Conservation (phyloP, 352 stramenopile species). For the Pythium utonaiense region DNA sequence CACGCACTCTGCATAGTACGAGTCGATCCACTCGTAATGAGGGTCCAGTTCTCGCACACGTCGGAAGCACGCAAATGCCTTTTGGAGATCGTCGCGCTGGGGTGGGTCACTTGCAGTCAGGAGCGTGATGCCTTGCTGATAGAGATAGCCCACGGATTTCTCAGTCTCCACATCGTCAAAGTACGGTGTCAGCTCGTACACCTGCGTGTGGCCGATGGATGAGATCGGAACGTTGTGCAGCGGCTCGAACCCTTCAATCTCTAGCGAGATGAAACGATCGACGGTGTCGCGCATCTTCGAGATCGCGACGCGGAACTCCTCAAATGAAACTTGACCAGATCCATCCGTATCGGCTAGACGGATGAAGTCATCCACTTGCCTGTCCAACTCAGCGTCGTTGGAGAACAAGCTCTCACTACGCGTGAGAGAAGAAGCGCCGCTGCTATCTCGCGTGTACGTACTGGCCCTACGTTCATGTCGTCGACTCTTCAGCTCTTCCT, state of each 20-base stretch:
- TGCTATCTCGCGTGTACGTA: conserved; percentile 10
- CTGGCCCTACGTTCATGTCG: conserved; percentile 9
- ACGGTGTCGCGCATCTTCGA: conserved; percentile 64
- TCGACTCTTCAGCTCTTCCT: conserved; percentile 60
- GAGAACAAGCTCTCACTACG: conserved; percentile 52
- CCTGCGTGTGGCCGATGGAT: conserved; percentile 65
- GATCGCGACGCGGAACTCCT: conserved; percentile 86
- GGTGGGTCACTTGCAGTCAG: conserved; percentile 65
- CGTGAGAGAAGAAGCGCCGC: conserved; percentile 3
- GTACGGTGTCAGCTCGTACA: conserved; percentile 69
- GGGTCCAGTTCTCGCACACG: conserved; percentile 66
- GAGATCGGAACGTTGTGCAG: conserved; percentile 68
- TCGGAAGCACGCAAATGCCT: conserved; percentile 69
- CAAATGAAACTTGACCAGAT: conserved; percentile 77
- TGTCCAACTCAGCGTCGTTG: conserved; percentile 56
- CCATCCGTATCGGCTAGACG: conserved; percentile 70
- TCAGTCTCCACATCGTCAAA: conserved; percentile 77
- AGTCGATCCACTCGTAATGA: conserved; percentile 84
- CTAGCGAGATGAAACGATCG: conserved; percentile 69
- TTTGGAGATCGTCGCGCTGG: conserved; percentile 53
- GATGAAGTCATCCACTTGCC: conserved; percentile 74
- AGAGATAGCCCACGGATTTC: conserved; percentile 58
- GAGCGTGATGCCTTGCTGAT: conserved; percentile 61
- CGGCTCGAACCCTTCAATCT: conserved; percentile 67
- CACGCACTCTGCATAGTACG: conserved; percentile 68